phyloP scores from a whole-genome alignment of 768 basidiomycete genomes.

The Gloeopeniophorella convolvens region DNA sequence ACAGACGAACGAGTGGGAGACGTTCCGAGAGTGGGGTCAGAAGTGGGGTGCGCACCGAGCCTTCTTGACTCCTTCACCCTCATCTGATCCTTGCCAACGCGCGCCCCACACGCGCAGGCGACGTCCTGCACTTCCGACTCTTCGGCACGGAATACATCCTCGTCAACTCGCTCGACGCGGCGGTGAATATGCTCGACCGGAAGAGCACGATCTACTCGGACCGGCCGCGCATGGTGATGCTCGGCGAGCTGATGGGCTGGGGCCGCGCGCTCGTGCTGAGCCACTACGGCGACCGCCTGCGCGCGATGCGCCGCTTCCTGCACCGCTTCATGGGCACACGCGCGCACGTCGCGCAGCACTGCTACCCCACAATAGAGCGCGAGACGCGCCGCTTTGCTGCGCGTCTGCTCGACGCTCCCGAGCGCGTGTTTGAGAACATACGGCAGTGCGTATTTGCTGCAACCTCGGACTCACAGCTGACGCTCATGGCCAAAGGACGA shows the following conservation, averaged over 20 bases:
- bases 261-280: not conserved
- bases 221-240: constrained; percentile 7
- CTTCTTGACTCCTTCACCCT: not conserved
- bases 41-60: constrained; percentile 19
- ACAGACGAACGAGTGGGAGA: constrained; percentile 19
- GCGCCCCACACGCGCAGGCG: not conserved
- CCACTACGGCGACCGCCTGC: constrained; percentile 5
- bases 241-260: constrained; percentile 6
- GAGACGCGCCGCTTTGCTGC: constrained; percentile 3
- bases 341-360: not conserved
- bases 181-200: constrained; percentile 20
- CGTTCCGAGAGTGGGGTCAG: constrained; percentile 22
- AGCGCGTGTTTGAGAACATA: constrained; percentile 7
- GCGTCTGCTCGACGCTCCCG: constrained; percentile 6
- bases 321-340: constrained; percentile 9
- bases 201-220: constrained; percentile 20
- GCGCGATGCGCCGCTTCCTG: not conserved
- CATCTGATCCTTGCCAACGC: not conserved
- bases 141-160: not conserved
- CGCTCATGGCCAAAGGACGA: not conserved
- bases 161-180: constrained; percentile 1
- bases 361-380: not conserved
- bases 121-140: not conserved
- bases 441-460: constrained; percentile 2
- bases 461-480: no score